phyloP scores from a whole-genome alignment of 805 yeast species.

The Saccharomyces jurei region DNA sequence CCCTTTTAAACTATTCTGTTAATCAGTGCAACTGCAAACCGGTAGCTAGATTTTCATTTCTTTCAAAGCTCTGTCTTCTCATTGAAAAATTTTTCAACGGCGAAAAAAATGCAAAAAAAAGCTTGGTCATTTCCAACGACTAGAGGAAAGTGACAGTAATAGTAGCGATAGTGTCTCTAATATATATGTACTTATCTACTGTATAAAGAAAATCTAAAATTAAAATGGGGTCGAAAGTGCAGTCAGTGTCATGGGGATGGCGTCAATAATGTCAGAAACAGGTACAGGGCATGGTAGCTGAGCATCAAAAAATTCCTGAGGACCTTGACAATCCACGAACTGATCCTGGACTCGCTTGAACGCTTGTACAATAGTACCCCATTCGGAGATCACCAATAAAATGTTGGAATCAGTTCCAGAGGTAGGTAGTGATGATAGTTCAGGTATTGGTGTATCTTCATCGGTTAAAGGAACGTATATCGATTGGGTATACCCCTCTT shows the following conservation, averaged over 20 bases:
- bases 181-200: neutral
- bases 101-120: neutral
- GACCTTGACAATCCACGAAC: conserved; percentile 46
- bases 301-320: conserved; percentile 65
- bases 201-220: neutral
- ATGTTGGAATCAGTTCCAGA: neutral
- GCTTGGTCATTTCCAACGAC: neutral
- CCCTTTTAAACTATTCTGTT: neutral
- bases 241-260: neutral
- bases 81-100: neutral
- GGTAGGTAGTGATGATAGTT: neutral
- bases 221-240: neutral
- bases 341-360: conserved; percentile 22
- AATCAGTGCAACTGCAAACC: neutral
- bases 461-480: neutral
- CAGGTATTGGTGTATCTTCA: neutral
- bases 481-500: conserved; percentile 56
- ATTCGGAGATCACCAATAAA: neutral
- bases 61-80: neutral
- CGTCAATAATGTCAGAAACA: conserved; percentile 14
- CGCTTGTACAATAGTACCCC: neutral
- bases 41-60: neutral
- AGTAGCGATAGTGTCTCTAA: neutral
- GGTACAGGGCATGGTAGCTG: conserved; percentile 45
- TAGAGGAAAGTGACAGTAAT: neutral